phyloP scores from a whole-genome alignment of 2,329 filamentous ascomycete species.

The Fusarium sp. region DNA sequence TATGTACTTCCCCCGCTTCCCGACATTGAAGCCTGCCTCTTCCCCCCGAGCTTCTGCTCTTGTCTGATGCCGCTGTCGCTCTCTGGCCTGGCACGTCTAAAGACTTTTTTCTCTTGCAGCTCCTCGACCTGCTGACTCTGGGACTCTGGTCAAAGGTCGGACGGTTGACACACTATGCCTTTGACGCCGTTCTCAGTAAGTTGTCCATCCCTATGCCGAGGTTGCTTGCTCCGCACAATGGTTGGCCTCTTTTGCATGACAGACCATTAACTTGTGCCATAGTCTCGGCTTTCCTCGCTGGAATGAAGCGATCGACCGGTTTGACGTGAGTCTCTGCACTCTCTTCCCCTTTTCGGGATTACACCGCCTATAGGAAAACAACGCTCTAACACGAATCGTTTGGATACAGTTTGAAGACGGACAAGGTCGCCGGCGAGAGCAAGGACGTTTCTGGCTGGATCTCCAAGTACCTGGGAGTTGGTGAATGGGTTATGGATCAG shows the following conservation, averaged over 20 bases:
- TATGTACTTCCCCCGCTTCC: slow-evolving; percentile 39
- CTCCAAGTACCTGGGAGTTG: slow-evolving; percentile 91
- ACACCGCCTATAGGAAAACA: not conserved
- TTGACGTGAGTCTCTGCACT: slow-evolving; percentile 81
- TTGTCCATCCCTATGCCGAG: slow-evolving; percentile 31
- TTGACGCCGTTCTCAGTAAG: slow-evolving; percentile 93
- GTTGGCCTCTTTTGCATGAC: not conserved
- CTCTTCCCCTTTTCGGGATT: not conserved
- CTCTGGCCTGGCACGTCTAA: slow-evolving; percentile 48
- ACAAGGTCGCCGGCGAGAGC: slow-evolving; percentile 82
- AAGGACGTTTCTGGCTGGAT: slow-evolving; percentile 89
- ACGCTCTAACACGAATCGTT: slow-evolving; percentile 47
- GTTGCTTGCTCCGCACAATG: not conserved
- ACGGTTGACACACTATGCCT: slow-evolving; percentile 92
- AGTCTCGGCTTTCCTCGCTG: slow-evolving; percentile 97
- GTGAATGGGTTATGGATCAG: slow-evolving; percentile 98
- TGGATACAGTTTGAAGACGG: slow-evolving; percentile 86
- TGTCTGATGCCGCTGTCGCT: slow-evolving; percentile 28
- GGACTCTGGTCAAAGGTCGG: slow-evolving; percentile 84
- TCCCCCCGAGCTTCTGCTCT: slow-evolving; percentile 34
- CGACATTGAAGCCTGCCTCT: not conserved
- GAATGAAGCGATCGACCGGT: slow-evolving; percentile 96
- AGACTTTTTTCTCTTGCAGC: slow-evolving; percentile 55
- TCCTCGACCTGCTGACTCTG: slow-evolving; percentile 77
- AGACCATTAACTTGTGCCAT: slow-evolving; percentile 11